A percentile compares a stretch with the other conserved stretches of the same genome.
These are phyloP conservation scores for Globisporangium rhizosaccharum DNA, from an alignment of 352 stramenopile genomes.

Conservation along the genomic window DNA sequence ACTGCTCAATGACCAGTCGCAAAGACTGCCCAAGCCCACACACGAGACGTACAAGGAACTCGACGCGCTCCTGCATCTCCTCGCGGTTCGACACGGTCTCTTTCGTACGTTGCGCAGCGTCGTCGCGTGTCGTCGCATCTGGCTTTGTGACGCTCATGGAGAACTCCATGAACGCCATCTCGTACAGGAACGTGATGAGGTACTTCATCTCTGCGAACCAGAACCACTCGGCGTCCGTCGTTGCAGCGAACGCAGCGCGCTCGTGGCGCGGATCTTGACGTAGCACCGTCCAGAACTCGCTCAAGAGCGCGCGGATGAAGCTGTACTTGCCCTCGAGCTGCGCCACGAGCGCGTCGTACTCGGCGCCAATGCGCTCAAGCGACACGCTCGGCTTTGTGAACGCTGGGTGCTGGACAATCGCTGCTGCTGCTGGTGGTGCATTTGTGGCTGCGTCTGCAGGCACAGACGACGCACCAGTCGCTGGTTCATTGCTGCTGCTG, in stretches of 20 bases:
- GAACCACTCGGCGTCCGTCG: constrained; percentile 66
- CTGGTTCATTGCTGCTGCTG: background rate
- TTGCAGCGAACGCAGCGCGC: constrained; percentile 24
- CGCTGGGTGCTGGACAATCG: background rate
- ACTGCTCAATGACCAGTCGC: background rate
- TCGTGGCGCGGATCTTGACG: constrained; percentile 34
- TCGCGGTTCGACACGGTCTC: constrained; percentile 54
- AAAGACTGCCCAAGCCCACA: background rate
- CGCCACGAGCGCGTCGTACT: constrained; percentile 22
- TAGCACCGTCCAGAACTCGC: constrained; percentile 69
- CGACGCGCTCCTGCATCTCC: constrained; percentile 75
- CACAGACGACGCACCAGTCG: background rate
- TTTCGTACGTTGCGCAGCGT: constrained; percentile 22
- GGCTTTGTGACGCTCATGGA: constrained; percentile 79
- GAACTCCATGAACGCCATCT: constrained; percentile 86
- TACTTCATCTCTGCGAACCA: constrained; percentile 82
- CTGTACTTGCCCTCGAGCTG: constrained; percentile 32
- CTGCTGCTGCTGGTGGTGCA: background rate
- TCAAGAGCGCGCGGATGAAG: constrained; percentile 62
- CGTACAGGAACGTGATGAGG: constrained; percentile 76
- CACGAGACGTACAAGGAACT: constrained; percentile 35
- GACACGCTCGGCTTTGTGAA: constrained; percentile 2
- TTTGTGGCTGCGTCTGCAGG: background rate
- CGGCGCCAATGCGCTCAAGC: constrained; percentile 14
- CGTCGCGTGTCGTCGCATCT: constrained; percentile 48